Percentiles rank a stretch among this genome's conserved stretches.
phyloP scores from a whole-genome alignment of 2,329 filamentous ascomycete species.

The Colletotrichum spinosum region DNA sequence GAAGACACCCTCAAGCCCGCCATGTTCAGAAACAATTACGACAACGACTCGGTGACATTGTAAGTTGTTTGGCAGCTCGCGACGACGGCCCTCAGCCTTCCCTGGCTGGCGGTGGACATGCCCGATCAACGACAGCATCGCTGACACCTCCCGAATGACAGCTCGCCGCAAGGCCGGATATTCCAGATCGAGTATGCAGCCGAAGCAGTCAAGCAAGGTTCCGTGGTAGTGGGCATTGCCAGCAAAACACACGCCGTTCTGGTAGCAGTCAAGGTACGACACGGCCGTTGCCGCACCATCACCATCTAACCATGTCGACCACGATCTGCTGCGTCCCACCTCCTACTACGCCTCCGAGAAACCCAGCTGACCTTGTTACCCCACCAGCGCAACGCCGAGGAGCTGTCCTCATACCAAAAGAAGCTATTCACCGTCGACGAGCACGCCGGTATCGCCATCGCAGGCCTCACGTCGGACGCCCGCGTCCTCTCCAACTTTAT shows the following conservation, averaged over 20 bases:
- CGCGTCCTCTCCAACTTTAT: slow-evolving; percentile 99
- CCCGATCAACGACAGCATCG: neutral
- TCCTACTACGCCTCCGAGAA: neutral
- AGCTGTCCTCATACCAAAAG: slow-evolving; percentile 99
- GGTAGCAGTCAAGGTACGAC: slow-evolving; percentile 89
- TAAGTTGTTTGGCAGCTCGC: slow-evolving; percentile 61
- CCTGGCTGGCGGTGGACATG: slow-evolving; percentile 5
- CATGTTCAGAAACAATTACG: slow-evolving; percentile 99
- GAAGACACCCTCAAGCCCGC: slow-evolving; percentile 33
- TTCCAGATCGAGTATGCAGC: slow-evolving; percentile 99
- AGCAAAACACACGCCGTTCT: slow-evolving; percentile 98
- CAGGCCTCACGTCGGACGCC: slow-evolving; percentile 95
- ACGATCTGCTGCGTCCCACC: neutral
- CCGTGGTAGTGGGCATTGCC: slow-evolving; percentile 94
- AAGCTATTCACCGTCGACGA: slow-evolving; percentile 98
- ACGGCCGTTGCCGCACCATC: slow-evolving; percentile 7
- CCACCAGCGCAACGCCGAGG: slow-evolving; percentile 92
- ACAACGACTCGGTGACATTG: slow-evolving; percentile 99
- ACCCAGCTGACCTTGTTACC: slow-evolving; percentile 11
- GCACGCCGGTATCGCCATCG: slow-evolving; percentile 94
- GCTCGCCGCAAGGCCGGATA: slow-evolving; percentile 98
- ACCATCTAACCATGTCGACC: neutral
- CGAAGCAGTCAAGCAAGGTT: slow-evolving; percentile 99
- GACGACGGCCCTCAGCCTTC: slow-evolving; percentile 17
- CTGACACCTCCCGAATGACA: slow-evolving; percentile 51